A percentile compares a stretch with the other conserved stretches of the same genome.
Conservation (phyloP, 305 asterid genomes). For the Striga hermonthica region DNA sequence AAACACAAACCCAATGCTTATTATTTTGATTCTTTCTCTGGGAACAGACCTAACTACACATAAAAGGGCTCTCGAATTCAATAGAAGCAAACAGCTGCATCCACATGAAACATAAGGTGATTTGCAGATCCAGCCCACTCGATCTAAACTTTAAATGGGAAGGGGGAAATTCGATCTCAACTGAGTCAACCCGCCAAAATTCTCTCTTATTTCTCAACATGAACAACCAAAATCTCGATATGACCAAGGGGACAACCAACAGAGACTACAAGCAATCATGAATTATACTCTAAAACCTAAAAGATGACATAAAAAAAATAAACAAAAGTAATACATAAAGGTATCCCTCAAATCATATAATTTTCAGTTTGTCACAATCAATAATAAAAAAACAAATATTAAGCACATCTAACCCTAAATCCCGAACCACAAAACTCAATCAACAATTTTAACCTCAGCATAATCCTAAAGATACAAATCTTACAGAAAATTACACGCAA, state of each 20-base stretch:
- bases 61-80: conserved; percentile 2
- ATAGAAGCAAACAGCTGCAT: not conserved
- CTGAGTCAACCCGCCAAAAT: conserved; percentile 17
- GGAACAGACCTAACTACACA: not conserved
- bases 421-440: conserved; percentile 19
- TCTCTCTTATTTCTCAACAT: conserved; percentile 1
- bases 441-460: conserved; percentile 14
- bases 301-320: not conserved
- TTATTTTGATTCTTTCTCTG: not conserved
- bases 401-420: conserved; percentile 23
- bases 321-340: not conserved
- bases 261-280: not conserved
- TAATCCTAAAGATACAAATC: conserved; percentile 28
- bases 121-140: not conserved
- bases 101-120: not conserved
- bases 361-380: not conserved
- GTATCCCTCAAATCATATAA: not conserved
- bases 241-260: not conserved
- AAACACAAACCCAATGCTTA: not conserved
- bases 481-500: conserved; percentile 6
- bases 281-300: not conserved
- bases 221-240: conserved; percentile 25
- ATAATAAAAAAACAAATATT: conserved; percentile 15
- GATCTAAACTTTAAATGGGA: not conserved
- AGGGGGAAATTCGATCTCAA: not conserved